Evolutionary conservation across 352 stramenopile genomes (phyloP).

Genomic region (Pythium myriotylum): DNA sequence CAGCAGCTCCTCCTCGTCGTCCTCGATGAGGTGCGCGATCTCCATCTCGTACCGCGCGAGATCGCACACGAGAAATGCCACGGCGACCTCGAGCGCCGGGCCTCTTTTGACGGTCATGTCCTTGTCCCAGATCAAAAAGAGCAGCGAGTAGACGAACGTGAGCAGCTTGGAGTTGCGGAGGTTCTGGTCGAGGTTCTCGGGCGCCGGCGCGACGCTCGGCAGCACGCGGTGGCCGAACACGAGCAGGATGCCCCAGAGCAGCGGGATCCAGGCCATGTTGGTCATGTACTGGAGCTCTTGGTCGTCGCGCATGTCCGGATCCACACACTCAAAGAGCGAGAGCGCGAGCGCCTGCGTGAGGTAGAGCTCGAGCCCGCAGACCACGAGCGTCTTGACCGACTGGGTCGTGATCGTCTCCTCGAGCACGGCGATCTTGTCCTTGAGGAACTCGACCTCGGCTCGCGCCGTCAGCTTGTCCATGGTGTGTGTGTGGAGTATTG

Average conservation of each 20-base stretch:
- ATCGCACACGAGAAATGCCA: constrained; percentile 74
- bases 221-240: constrained; percentile 59
- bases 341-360: constrained; percentile 69
- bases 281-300: constrained; percentile 77
- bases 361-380: constrained; percentile 66
- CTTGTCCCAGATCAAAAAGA: constrained; percentile 66
- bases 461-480: constrained; percentile 7
- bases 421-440: constrained; percentile 22
- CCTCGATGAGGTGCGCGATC: constrained; percentile 65
- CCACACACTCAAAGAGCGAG: constrained; percentile 72
- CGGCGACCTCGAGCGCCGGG: constrained; percentile 62
- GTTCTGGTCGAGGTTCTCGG: constrained; percentile 68
- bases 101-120: constrained; percentile 77
- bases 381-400: constrained; percentile 62
- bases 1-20: constrained; percentile 38
- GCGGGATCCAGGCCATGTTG: constrained; percentile 60
- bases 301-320: constrained; percentile 47
- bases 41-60: constrained; percentile 77
- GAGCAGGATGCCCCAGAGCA: constrained; percentile 43
- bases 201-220: constrained; percentile 42
- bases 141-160: constrained; percentile 62
- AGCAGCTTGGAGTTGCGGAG: constrained; percentile 71
- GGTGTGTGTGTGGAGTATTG: too few relatives aligned
- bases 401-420: constrained; percentile 33
- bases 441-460: constrained; percentile 25